Percentiles rank a stretch among this genome's conserved stretches.
phyloP scores from a whole-genome alignment of 352 stramenopile species.

The Globisporangium barbulae region DNA sequence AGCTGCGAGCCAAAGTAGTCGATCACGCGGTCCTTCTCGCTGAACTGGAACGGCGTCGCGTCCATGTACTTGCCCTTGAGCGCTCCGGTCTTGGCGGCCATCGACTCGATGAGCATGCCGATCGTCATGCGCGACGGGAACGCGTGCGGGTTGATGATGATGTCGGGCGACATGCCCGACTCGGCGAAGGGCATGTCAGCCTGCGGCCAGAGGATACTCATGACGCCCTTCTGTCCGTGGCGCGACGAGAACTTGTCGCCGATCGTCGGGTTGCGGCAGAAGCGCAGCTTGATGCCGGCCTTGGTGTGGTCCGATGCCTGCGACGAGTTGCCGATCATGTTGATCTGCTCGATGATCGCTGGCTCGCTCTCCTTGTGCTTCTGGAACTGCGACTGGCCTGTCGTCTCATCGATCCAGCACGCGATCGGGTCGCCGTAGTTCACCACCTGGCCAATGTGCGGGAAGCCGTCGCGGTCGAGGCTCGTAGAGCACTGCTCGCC shows the following conservation, averaged over 20 bases:
- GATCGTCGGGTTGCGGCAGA: constrained; percentile 98
- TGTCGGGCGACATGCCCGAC: constrained; percentile 97
- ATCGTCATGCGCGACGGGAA: constrained; percentile 99
- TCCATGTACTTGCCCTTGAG: constrained; percentile 98
- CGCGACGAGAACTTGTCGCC: constrained; percentile 99
- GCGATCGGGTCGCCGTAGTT: constrained; percentile 95
- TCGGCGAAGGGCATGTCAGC: constrained; percentile 99
- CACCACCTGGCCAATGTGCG: constrained; percentile 93
- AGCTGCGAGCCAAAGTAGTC: constrained; percentile 99
- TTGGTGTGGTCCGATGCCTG: constrained; percentile 82
- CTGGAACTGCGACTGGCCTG: constrained; percentile 83
- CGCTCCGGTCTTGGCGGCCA: constrained; percentile 99
- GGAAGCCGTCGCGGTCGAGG: constrained; percentile 96
- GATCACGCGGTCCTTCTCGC: constrained; percentile 97
- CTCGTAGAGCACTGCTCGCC: constrained; percentile 65
- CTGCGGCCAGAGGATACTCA: constrained; percentile 99
- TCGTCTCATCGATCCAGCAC: constrained; percentile 95
- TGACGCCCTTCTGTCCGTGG: constrained; percentile 99
- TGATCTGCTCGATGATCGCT: constrained; percentile 96
- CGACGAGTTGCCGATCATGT: constrained; percentile 71
- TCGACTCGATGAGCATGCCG: constrained; percentile 96
- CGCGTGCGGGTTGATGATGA: constrained; percentile 99
- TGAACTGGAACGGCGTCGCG: constrained; percentile 98
- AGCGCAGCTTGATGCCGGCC: constrained; percentile 96
- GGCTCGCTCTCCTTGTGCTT: constrained; percentile 99